Conservation (phyloP, 1,284 basidiomycete species). For the Meira nashicola region DNA sequence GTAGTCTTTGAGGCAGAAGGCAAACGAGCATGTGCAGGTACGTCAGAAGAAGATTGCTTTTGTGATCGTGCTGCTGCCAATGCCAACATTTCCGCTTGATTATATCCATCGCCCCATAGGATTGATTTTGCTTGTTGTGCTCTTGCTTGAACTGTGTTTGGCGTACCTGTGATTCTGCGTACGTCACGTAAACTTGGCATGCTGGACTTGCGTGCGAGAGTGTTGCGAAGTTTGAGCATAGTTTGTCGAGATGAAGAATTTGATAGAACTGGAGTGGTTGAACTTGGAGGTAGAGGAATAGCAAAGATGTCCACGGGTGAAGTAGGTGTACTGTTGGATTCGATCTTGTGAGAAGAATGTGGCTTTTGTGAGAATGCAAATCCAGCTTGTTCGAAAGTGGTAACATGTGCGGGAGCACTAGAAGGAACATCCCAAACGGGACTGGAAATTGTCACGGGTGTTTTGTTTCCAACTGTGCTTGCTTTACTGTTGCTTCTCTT, state of each 20-base stretch:
- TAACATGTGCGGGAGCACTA: background rate
- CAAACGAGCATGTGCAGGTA: too few species aligned
- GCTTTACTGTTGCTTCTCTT: background rate
- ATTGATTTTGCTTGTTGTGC: too few species aligned
- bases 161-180: background rate
- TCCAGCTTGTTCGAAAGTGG: too few species aligned
- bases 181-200: slow-evolving; percentile 14
- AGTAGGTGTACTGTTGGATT: background rate
- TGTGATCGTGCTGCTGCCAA: too few species aligned
- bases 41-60: too few species aligned
- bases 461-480: too few species aligned
- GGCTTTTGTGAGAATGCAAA: background rate
- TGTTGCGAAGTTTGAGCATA: background rate
- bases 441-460: background rate
- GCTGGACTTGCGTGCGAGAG: slow-evolving; percentile 10
- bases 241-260: background rate
- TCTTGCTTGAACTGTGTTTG: too few species aligned
- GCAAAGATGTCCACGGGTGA: background rate
- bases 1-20: too few species aligned
- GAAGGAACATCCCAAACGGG: slow-evolving; percentile 2
- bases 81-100: too few species aligned
- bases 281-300: background rate
- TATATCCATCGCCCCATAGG: too few species aligned
- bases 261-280: background rate
- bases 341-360: background rate